Conservation (phyloP, 306 rosid genomes). For the Lupinus albus region DNA sequence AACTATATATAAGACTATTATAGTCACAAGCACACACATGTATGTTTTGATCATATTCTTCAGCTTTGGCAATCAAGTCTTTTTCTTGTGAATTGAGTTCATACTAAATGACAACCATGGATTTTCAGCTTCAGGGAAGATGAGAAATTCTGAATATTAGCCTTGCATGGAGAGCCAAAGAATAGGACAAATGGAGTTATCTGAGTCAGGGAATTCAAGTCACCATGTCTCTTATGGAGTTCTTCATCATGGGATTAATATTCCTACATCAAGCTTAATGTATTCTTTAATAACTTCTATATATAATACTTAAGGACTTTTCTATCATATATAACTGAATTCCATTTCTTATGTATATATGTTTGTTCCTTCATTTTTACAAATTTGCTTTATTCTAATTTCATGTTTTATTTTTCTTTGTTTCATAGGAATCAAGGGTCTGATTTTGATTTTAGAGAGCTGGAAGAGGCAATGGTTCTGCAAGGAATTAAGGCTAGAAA, state of each 20-base stretch:
- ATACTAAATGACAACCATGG: conserved; percentile 37
- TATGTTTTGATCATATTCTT: conserved; percentile 36
- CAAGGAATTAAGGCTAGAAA: conserved; percentile 72
- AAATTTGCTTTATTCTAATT: conserved; percentile 26
- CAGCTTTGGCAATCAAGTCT: conserved; percentile 34
- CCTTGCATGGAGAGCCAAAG: conserved; percentile 80
- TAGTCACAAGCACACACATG: conserved; percentile 15
- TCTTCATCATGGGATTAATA: conserved; percentile 72
- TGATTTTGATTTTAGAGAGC: conserved; percentile 87
- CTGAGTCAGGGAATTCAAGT: conserved; percentile 75
- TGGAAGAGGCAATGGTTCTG: conserved; percentile 85
- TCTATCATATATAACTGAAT: conserved; percentile 18
- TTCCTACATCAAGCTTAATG: conserved; percentile 65
- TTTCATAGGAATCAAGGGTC: conserved; percentile 66
- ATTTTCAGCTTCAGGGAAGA: conserved; percentile 50
- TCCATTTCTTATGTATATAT: background rate
- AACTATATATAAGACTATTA: background rate
- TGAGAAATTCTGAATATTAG: conserved; percentile 54
- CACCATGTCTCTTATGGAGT: conserved; percentile 71
- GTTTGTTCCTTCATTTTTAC: conserved; percentile 15
- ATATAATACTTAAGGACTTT: conserved; percentile 18
- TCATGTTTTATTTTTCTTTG: background rate
- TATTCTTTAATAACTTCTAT: conserved; percentile 46
- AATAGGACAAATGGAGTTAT: conserved; percentile 70
- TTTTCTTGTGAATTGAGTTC: conserved; percentile 37